Base-by-base conservation (phyloP, 2,329 filamentous ascomycete species). In the Dactylellina haptotyla region DNA sequence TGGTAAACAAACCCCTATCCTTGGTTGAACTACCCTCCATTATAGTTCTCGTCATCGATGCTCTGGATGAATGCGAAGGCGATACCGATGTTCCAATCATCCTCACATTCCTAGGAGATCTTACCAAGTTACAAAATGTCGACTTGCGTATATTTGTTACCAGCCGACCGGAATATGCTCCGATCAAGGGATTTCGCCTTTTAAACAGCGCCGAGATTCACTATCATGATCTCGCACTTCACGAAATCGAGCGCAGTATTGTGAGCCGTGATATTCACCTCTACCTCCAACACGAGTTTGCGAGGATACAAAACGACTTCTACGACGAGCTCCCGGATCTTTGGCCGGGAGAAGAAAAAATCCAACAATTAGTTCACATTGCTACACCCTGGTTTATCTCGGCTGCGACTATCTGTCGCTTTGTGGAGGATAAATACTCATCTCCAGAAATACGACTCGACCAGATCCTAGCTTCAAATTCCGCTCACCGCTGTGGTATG, bases 1-100 rank as follows among this genome's bases (percentile, higher is more conserved):
- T 71, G 12, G 39, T 71, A n/a, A 18, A 41, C 12, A 12, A 57
- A 20, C 66, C 66, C 2, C 50, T 71, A 6, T 53, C 48, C 4
- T 10, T 20, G n/a, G n/a, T n/a, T n/a, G n/a, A n/a, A n/a, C n/a
- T n/a, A n/a, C n/a, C n/a, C n/a, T 32, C 26, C 12, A 45, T 8
- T 3, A n/a, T 57, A 23, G 48, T 71, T 9, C 23, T 71, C 2
- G 37, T 71, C 5, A 64, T 71, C 12, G 66, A 71, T 30, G 66
- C 66, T 5, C 48, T 71, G 26, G 66, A 71, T 16, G 66, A 71
- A 43, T 71, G 66, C 37, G 58, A 71, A 18, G 32, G 26, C 3
- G 48, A 50, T n/a, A 46, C 39, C 20, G 48, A 57, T 4, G 32
- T 71, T 46, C 30, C 16, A 4, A 32, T 57, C 6, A 16, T 71